Base-by-base conservation (phyloP, 2,329 filamentous ascomycete species). In the Kalmusia sp. region DNA sequence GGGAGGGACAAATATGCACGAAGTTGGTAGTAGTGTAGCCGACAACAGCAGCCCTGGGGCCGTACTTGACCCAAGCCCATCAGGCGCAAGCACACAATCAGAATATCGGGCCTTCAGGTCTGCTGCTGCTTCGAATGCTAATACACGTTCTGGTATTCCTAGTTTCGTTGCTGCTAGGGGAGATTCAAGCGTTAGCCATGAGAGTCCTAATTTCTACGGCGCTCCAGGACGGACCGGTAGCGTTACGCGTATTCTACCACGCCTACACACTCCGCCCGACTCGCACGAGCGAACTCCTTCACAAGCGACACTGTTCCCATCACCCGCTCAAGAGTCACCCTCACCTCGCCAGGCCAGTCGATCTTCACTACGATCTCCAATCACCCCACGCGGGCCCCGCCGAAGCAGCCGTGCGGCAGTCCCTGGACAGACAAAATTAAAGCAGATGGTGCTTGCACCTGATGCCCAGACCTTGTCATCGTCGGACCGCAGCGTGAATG, bases 11-110 rank as follows among this genome's bases (percentile, higher is more conserved):
- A 67, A 68, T 4, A 72, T 72, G 63, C 62, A 68, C 7, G 66
- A 74, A 41, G 69, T 66, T 25, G 74, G 72, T 12, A 77, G 75
- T 51, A 77, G 74, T 52, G 48, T 73, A 14, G 73, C 73, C 35
- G 65, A 74, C 38, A 70, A 59, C 6, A 76, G 72, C 51, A 74
- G 72, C 28, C 69, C 69, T 9, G 70, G 67, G 33, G 56, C 55
- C 4, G 51, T 40, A 11, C 57, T 59, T 28, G 65, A 52, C 50
- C 68, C 63, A 22, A 65, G 58, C 34, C 55, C 59, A 30, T 48
- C 55, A 44, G 58, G 49, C 4, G 17, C 27, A 33, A 24, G 11
- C 24, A 14, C 17, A n/a, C 17, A 28, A 27, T 17, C 21, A 6
- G 44, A 30, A n/a, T 37, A 21, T 33, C 33, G 7, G 9, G 17